phyloP scores from a whole-genome alignment of 345 rosid species.

The Cardamine occulta region DNA sequence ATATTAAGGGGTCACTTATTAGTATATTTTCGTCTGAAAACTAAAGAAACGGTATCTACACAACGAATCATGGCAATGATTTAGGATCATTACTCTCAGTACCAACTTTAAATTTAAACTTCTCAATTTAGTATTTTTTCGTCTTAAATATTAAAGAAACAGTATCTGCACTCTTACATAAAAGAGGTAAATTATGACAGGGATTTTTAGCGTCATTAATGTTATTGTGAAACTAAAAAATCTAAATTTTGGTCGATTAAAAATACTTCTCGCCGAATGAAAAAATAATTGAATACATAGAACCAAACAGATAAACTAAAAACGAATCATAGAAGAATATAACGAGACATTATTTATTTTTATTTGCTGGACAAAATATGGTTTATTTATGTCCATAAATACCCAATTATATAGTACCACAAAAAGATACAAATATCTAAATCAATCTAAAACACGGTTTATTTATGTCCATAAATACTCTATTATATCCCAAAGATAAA shows the following conservation, averaged over 20 bases:
- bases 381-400: background rate
- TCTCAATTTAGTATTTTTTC: slow-evolving; percentile 1
- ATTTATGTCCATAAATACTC: background rate
- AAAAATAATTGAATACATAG: background rate
- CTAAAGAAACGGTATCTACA: slow-evolving; percentile 13
- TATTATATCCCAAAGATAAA: slow-evolving; percentile 10
- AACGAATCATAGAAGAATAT: background rate
- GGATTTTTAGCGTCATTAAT: background rate
- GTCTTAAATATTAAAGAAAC: background rate
- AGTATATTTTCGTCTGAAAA: slow-evolving; percentile 1
- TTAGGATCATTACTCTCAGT: slow-evolving; percentile 1
- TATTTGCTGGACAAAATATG: background rate
- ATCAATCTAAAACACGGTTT: background rate
- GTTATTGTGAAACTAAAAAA: slow-evolving; percentile 23
- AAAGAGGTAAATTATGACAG: background rate
- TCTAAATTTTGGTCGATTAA: background rate
- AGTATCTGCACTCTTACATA: background rate
- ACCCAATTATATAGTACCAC: slow-evolving; percentile 11
- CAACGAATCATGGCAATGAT: background rate
- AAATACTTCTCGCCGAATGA: background rate
- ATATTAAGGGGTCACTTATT: background rate
- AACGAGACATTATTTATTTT: background rate
- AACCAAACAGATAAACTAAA: background rate
- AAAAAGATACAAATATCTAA: background rate
- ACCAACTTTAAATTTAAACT: background rate